phyloP scores from a whole-genome alignment of 1,284 basidiomycete species.

The Pseudozyma pruni region DNA sequence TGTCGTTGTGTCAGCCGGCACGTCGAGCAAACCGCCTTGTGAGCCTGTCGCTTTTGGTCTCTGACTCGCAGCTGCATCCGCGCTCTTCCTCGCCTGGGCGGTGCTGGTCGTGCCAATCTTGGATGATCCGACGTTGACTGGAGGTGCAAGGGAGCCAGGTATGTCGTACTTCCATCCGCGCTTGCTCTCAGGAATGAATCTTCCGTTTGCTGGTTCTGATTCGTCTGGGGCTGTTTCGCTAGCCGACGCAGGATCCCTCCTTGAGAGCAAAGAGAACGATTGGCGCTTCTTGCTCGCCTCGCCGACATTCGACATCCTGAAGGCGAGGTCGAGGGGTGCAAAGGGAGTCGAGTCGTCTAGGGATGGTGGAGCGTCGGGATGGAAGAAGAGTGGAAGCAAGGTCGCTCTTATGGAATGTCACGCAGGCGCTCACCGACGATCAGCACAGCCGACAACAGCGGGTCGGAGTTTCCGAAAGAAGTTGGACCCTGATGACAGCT shows the following conservation, averaged over 20 bases:
- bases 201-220: constrained; percentile 12
- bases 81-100: background rate
- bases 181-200: constrained; percentile 42
- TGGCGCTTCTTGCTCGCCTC: constrained; percentile 34
- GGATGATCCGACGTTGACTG: no score
- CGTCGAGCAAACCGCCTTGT: background rate
- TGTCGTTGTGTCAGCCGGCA: background rate
- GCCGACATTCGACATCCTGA: constrained; percentile 11
- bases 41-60: constrained; percentile 2
- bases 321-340: background rate
- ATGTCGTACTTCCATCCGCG: constrained; percentile 35
- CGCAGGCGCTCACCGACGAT: no score
- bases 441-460: no score
- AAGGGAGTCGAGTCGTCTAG: background rate
- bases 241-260: constrained; percentile 2
- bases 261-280: constrained; percentile 22
- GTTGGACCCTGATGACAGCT: background rate
- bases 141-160: no score
- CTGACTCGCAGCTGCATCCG: background rate
- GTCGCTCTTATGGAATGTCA: no score
- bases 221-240: constrained; percentile 6
- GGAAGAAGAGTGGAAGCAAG: no score
- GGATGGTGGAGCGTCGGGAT: no score
- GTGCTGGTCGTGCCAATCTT: no score
- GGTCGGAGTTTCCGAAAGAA: no score